Evolutionary conservation across 2,329 filamentous ascomycete species (phyloP).

Genomic region (Dothistroma septosporum): DNA sequence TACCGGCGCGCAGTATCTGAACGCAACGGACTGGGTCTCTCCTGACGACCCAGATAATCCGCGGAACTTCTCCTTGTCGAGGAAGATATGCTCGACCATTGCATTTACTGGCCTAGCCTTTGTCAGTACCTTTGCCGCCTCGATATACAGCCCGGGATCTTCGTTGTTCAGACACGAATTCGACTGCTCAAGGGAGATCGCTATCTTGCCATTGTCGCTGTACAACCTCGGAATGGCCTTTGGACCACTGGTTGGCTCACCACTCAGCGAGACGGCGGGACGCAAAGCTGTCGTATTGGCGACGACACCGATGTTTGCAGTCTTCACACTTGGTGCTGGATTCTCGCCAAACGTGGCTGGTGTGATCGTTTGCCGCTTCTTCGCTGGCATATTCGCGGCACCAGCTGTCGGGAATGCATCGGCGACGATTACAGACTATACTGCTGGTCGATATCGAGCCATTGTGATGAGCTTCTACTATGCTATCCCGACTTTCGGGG

Average conservation of each 20-base stretch:
- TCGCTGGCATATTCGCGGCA: slow-evolving; percentile 46
- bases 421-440: slow-evolving; percentile 34
- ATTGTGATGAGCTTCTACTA: slow-evolving; percentile 31
- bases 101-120: slow-evolving; percentile 31
- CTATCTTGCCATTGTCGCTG: slow-evolving; percentile 36
- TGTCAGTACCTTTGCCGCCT: slow-evolving; percentile 32
- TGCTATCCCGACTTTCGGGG: slow-evolving; percentile 28
- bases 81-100: slow-evolving; percentile 24
- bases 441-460: slow-evolving; percentile 27
- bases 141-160: slow-evolving; percentile 31
- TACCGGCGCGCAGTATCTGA: slow-evolving; percentile 4
- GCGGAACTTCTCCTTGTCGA: slow-evolving; percentile 28
- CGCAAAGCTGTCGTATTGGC: slow-evolving; percentile 36
- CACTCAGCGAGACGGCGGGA: slow-evolving; percentile 38
- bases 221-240: slow-evolving; percentile 38
- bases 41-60: slow-evolving; percentile 31
- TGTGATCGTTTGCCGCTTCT: slow-evolving; percentile 37
- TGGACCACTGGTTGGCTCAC: slow-evolving; percentile 37
- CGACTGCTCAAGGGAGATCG: slow-evolving; percentile 28
- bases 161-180: slow-evolving; percentile 25
- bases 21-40: slow-evolving; percentile 29
- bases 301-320: slow-evolving; percentile 35
- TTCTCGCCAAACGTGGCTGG: slow-evolving; percentile 23
- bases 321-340: slow-evolving; percentile 36
- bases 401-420: slow-evolving; percentile 33